phyloP scores from a whole-genome alignment of 106 monocot species.

The Dendrobium catenatum region DNA sequence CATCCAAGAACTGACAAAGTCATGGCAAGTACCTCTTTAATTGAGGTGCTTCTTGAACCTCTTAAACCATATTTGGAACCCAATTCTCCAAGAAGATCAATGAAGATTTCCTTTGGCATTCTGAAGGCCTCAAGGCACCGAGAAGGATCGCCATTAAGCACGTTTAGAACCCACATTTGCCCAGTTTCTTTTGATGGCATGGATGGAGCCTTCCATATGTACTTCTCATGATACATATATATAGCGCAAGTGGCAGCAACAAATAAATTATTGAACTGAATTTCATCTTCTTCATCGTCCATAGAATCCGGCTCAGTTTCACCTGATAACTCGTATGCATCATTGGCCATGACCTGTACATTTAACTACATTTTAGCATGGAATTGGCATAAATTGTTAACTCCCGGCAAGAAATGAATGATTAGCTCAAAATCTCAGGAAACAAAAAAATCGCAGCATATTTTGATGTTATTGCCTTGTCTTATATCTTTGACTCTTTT shows the following conservation, averaged over 20 bases:
- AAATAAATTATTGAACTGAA: slow-evolving; percentile 8
- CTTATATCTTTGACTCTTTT: too few species aligned
- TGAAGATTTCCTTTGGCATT: slow-evolving; percentile 6
- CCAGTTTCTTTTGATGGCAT: slow-evolving; percentile 7
- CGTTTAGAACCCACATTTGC: neutral
- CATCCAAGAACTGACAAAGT: slow-evolving; percentile 5
- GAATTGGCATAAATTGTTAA: too few species aligned
- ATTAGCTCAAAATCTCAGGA: too few species aligned
- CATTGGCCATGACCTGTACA: neutral
- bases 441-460: too few species aligned
- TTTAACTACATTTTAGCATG: neutral
- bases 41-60: slow-evolving; percentile 2
- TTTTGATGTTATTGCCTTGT: too few species aligned
- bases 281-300: slow-evolving; percentile 8
- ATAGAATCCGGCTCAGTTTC: neutral
- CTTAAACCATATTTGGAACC: slow-evolving; percentile 1
- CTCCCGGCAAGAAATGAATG: too few species aligned
- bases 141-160: neutral
- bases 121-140: slow-evolving; percentile 2
- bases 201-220: slow-evolving; percentile 4
- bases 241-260: slow-evolving; percentile 7
- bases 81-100: slow-evolving; percentile 3
- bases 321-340: neutral
- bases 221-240: slow-evolving; percentile 3
- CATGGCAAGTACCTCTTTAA: slow-evolving; percentile 1